Conservation (phyloP, 345 rosid species). For the Citrus trifoliata region DNA sequence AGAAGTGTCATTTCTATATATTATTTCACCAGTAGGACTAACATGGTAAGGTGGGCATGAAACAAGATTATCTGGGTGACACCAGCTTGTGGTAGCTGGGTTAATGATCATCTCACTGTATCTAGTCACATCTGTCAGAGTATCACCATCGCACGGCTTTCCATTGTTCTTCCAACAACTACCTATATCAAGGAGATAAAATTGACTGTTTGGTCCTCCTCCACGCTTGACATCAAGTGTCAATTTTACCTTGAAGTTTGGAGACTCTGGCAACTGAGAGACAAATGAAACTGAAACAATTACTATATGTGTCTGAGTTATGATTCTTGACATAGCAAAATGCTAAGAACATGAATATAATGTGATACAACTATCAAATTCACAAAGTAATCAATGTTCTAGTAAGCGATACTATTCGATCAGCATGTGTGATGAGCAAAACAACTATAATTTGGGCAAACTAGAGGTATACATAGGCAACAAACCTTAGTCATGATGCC, state of each 20-base stretch:
- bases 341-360: background rate
- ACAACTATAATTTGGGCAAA: background rate
- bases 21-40: slow-evolving; percentile 31
- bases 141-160: slow-evolving; percentile 47
- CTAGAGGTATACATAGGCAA: background rate
- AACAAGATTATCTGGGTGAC: slow-evolving; percentile 35
- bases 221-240: slow-evolving; percentile 49
- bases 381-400: background rate
- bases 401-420: background rate
- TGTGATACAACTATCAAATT: background rate
- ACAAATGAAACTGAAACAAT: slow-evolving; percentile 5
- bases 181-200: slow-evolving; percentile 57
- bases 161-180: slow-evolving; percentile 68
- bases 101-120: slow-evolving; percentile 51
- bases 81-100: slow-evolving; percentile 45
- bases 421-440: background rate
- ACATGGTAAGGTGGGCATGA: slow-evolving; percentile 49
- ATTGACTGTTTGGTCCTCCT: slow-evolving; percentile 51
- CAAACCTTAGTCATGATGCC: slow-evolving; percentile 48
- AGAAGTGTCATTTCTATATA: slow-evolving; percentile 38
- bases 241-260: slow-evolving; percentile 49
- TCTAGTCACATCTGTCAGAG: slow-evolving; percentile 51
- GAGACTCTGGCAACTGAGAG: slow-evolving; percentile 48
- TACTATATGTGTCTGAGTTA: background rate
- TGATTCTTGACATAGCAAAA: background rate